Evolutionary conservation across 2,329 filamentous ascomycete species (phyloP).

Genomic region (Grosmannia penicillata): DNA sequence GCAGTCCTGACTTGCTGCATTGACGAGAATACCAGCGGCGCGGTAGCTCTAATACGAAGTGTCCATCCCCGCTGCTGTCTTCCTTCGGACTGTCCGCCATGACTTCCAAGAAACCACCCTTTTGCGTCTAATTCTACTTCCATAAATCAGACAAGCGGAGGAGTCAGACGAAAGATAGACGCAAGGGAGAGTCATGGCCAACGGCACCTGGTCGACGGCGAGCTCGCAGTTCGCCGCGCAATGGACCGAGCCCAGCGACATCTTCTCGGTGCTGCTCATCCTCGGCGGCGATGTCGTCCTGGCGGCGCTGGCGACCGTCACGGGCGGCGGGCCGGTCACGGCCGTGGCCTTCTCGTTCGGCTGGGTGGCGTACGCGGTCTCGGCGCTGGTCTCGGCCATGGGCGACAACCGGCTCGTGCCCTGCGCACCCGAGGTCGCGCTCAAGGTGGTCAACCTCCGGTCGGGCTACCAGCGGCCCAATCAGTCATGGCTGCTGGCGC

Average conservation of each 20-base stretch:
- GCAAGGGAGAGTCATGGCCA: too few relatives aligned
- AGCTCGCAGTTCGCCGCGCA: not conserved
- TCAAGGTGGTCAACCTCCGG: slow-evolving; percentile 12
- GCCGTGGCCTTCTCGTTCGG: slow-evolving; percentile 15
- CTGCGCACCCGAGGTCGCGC: slow-evolving; percentile 6
- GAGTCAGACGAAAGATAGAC: too few relatives aligned
- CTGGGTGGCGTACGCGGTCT: slow-evolving; percentile 12
- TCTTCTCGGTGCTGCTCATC: slow-evolving; percentile 9
- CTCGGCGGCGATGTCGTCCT: slow-evolving; percentile 12
- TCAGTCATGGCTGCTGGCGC: slow-evolving; percentile 8
- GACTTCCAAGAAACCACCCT: too few relatives aligned
- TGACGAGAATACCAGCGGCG: too few relatives aligned
- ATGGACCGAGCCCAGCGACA: not conserved
- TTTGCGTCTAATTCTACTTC: too few relatives aligned
- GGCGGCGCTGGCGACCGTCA: slow-evolving; percentile 9
- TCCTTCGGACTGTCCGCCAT: too few relatives aligned
- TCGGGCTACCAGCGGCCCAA: slow-evolving; percentile 10
- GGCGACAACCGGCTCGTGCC: slow-evolving; percentile 11
- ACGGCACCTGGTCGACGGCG: too few relatives aligned
- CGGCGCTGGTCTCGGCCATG: slow-evolving; percentile 7
- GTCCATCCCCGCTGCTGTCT: too few relatives aligned
- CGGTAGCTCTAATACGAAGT: too few relatives aligned
- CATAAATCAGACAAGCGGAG: too few relatives aligned
- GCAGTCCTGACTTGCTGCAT: too few relatives aligned
- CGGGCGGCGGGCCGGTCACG: slow-evolving; percentile 8